Evolutionary conservation across 1,284 basidiomycete species (phyloP), one percentile per base, ranked within the genome.

Genomic region (Ganoderma meredithae): DNA sequence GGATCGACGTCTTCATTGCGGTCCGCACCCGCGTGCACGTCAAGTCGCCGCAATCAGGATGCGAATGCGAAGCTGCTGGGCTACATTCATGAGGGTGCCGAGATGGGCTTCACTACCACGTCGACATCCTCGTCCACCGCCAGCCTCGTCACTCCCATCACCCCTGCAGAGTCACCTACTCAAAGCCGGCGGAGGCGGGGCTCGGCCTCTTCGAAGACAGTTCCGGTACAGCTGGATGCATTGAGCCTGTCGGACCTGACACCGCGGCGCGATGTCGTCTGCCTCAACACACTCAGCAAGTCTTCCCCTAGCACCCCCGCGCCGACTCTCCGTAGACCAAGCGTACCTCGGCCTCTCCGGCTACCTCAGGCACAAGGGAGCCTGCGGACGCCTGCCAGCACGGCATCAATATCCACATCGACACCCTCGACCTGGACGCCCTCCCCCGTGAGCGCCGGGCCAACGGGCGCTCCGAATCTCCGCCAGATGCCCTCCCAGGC

Each of bases 261-360:
- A 0, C 49, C 61, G 1, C 44, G 44, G 15, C 52, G 25, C 39
- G 63, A 63, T n/a, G 60, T 67, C 36, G 33, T 66, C 33, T 52
- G 62, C 41, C 49, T 67, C 47, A 69, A 36, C 61, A 67, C 52
- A 1, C 52, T 25, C 27, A 8, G n/a, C 52, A 31, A 31, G 12
- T 17, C 59, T 7, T 22, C 31, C 2, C 36, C 36, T 36, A 9
- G 36, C 36, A 36, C 36, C 36, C 52, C 67, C 4, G 36, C 68
- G 3, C 44, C 36, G n/a, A 59, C 62, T 13, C 33, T 66, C 7
- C 64, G 63, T 15, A 62, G 19, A n/a, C 33, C 36, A 52, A 49
- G 62, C 13, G 74, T 76, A 2, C 73, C 73, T 3, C 69, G 74
- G 2, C 74, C 74, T 19, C 64, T 76, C 19, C 71, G 69, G 40